Base-by-base conservation (phyloP, 2,329 filamentous ascomycete genomes). In the Stromatinia cepivora region DNA sequence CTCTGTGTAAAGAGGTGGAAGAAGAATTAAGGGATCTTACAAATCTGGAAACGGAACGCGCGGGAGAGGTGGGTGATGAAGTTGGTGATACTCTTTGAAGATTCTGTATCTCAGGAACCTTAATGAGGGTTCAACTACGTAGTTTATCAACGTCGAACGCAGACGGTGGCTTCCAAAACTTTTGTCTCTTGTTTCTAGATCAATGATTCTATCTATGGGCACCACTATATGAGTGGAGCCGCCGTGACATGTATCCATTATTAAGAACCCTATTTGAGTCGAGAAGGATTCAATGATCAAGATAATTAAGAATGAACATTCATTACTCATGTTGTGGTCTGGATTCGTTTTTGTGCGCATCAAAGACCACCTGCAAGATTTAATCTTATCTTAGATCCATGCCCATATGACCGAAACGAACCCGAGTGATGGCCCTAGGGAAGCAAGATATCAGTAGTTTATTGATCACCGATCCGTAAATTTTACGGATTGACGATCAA, bases 21-120 rank as follows among this genome's bases (percentile, higher is more conserved):
- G 45, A 36, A 6, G 72, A 73, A 45, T 62, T 74, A 62, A 71
- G 50, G 11, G 70, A 58, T 45, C 66, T 73, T 9, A 25, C 31
- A 13, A 20, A n/a, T 31, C 10, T 67, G 10, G 66, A 53, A 39
- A 11, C 15, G 50, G 54, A n/a, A 28, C 39, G 54, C 13, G 25
- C 17, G 28, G 28, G 34, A 10, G 42, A 67, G 31, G 39, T 22
- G 11, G 28, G 34, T 20, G 65, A 36, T n/a, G 39, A n/a, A 36
- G 25, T 46, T 58, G 50, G 20, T 31, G 28, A 25, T 45, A 34
- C n/a, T 45, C 36, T 66, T 31, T 66, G 17, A 67, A 50, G 39
- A 22, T 20, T 39, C 6, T 28, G 45, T 28, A 53, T 39, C 46
- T 48, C 28, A 5, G 7, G 13, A 45, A 3, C 8, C n/a, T 15